Conservation (phyloP, 129 eudicot genomes). For the Lactuca sativa region DNA sequence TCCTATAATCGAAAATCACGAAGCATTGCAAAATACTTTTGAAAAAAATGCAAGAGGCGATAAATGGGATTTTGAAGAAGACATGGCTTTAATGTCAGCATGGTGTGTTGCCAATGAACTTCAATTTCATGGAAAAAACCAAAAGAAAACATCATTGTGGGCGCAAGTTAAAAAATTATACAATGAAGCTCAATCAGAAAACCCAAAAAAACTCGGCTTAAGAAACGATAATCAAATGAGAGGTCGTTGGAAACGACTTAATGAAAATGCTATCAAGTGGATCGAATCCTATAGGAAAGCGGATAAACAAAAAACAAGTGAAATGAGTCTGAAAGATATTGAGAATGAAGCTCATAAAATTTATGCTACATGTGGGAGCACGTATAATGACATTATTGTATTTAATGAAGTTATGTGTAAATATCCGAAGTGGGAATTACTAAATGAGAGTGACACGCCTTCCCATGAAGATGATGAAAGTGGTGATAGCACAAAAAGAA, state of each 20-base stretch:
- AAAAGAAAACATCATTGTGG: background rate
- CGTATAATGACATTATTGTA: background rate
- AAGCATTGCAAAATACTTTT: background rate
- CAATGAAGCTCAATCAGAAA: background rate
- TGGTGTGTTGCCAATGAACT: background rate
- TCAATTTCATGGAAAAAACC: background rate
- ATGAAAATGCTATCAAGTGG: constrained; percentile 1
- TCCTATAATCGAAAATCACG: background rate
- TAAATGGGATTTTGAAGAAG: background rate
- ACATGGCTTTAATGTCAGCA: background rate
- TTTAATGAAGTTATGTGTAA: constrained; percentile 2
- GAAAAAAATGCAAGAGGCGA: background rate
- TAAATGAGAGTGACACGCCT: background rate
- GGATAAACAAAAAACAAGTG: background rate
- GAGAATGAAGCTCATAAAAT: constrained; percentile 11
- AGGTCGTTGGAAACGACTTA: constrained; percentile 13
- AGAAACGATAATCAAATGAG: background rate
- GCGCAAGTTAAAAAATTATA: background rate
- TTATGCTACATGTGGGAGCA: background rate
- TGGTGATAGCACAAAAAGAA: background rate
- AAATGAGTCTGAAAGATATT: constrained; percentile 4
- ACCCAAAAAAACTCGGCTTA: background rate
- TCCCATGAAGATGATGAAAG: background rate
- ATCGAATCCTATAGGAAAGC: background rate
- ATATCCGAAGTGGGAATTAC: background rate